Evolutionary conservation across 2,329 filamentous ascomycete genomes (phyloP), one percentile per base, ranked within the genome.

Genomic region (Bipolaris victoriae): DNA sequence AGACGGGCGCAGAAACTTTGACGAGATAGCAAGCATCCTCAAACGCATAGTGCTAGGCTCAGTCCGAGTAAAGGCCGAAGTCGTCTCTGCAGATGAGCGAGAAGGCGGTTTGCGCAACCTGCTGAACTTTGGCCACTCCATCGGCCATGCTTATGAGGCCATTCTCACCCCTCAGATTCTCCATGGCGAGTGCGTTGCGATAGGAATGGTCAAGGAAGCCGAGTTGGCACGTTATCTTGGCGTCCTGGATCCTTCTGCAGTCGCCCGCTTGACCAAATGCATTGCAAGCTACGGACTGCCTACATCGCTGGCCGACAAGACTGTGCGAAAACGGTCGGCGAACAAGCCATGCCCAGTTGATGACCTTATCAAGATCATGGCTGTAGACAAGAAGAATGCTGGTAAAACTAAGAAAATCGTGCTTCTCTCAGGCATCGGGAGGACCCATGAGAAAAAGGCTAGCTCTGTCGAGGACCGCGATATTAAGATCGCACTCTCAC

Each of bases 201-300:
- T 99, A 66, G 95, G 95, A 24, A 99, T 99, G 95, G 91, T 98
- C 58, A 97, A 96, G 76, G 95, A 99, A 78, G 95, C 94, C 10
- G 95, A 98, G 76, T 81, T 99, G 53, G 91, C 95, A 22, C 89
- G 95, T 55, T 91, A 93, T 76, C 83, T 99, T 1, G 95, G 95
- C 39, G 84, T 96, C 16, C 81, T 99, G 29, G 88, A 89, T 49
- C 91, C 91, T 5, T 90, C 90, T 53, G 95, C 94, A 31, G 93
- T 99, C 11, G 91, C 95, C 9, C 88, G 95, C 55, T 81, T 99
- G 49, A 86, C 89, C 53, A 98, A 98, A 77, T 98, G 93, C 78
- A 92, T 99, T 66, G 86, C 92, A n/a, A 93, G 90, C 76, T 99
- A 97, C 72, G 91, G 90, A 44, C 81, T 99, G 44, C 95, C 95